These are phyloP conservation scores for Naganishia vaughanmartiniae DNA, from an alignment of 768 basidiomycete species.

Conservation along the genomic window DNA sequence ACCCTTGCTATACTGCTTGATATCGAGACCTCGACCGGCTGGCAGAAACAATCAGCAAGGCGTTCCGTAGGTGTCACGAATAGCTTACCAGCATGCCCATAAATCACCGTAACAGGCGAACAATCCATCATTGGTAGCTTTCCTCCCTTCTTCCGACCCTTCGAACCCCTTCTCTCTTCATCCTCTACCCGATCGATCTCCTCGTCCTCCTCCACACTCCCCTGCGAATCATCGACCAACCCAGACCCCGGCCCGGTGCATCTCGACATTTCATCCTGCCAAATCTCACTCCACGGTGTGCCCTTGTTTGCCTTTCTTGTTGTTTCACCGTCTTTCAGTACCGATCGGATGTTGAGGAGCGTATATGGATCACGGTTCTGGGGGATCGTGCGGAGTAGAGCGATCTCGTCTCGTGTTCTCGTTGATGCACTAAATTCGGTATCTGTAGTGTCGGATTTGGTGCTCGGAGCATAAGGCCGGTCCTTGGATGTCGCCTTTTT, in stretches of 20 bases:
- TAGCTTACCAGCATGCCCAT: conserved; percentile 64
- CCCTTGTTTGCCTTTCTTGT: conserved; percentile 58
- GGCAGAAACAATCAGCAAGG: neutral
- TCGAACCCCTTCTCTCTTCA: conserved; percentile 28
- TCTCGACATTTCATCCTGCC: conserved; percentile 55
- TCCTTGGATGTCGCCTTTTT: conserved; percentile 56
- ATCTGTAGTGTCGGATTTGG: conserved; percentile 27
- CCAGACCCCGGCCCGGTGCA: conserved; percentile 42
- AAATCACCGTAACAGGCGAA: conserved; percentile 63
- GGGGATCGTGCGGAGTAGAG: conserved; percentile 65
- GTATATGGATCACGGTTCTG: conserved; percentile 78
- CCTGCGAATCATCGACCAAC: conserved; percentile 53
- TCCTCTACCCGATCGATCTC: conserved; percentile 34
- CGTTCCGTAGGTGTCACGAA: neutral
- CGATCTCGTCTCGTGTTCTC: conserved; percentile 65
- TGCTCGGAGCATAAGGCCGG: conserved; percentile 28
- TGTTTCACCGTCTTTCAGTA: conserved; percentile 54
- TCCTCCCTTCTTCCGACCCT: conserved; percentile 32
- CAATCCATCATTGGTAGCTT: conserved; percentile 30
- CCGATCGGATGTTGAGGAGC: conserved; percentile 67
- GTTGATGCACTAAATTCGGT: conserved; percentile 42
- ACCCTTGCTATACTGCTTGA: conserved; percentile 79
- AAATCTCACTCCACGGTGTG: conserved; percentile 71
- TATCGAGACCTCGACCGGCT: conserved; percentile 74
- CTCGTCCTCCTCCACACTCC: conserved; percentile 10